These are phyloP conservation scores for Triangularia setosa DNA, from an alignment of 2,329 filamentous ascomycete genomes.

Conservation along the genomic window DNA sequence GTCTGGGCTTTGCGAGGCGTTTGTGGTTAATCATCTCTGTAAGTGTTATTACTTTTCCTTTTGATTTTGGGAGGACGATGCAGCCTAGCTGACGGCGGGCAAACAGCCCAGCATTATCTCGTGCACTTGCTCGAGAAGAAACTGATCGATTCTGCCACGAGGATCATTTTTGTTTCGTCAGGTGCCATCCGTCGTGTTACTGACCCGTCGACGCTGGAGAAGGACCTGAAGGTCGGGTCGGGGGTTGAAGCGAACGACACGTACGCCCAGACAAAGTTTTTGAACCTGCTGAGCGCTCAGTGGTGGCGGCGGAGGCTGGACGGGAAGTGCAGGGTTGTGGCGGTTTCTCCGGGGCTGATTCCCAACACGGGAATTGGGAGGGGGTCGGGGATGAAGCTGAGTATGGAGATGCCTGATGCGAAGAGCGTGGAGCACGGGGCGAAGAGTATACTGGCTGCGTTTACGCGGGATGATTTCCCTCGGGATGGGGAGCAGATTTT, in stretches of 20 bases:
- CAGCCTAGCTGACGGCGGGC: neutral
- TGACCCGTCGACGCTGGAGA: conserved; percentile 35
- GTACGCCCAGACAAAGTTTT: conserved; percentile 48
- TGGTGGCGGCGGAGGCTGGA: conserved; percentile 54
- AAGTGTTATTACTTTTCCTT: conserved; percentile 15
- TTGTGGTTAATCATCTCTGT: conserved; percentile 53
- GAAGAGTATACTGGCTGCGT: conserved; percentile 41
- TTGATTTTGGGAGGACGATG: neutral
- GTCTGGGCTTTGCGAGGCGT: conserved; percentile 48
- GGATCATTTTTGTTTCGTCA: conserved; percentile 51
- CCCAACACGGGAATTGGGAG: conserved; percentile 43
- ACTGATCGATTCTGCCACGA: conserved; percentile 42
- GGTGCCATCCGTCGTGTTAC: conserved; percentile 42
- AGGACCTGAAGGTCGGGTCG: conserved; percentile 38
- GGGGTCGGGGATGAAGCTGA: conserved; percentile 29
- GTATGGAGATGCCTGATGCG: conserved; percentile 40
- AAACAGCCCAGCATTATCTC: conserved; percentile 51
- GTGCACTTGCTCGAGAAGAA: conserved; percentile 47
- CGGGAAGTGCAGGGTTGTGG: conserved; percentile 43
- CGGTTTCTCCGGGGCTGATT: conserved; percentile 51
- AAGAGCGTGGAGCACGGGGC: conserved; percentile 44
- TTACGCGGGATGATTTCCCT: conserved; percentile 44
- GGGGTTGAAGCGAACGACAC: conserved; percentile 29
- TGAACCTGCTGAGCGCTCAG: conserved; percentile 48
- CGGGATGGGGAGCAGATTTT: conserved; percentile 50